Evolutionary conservation across 495 filamentous ascomycete species (phyloP), one percentile per base, ranked within the genome.

Genomic region (Penicillium pancosmium): DNA sequence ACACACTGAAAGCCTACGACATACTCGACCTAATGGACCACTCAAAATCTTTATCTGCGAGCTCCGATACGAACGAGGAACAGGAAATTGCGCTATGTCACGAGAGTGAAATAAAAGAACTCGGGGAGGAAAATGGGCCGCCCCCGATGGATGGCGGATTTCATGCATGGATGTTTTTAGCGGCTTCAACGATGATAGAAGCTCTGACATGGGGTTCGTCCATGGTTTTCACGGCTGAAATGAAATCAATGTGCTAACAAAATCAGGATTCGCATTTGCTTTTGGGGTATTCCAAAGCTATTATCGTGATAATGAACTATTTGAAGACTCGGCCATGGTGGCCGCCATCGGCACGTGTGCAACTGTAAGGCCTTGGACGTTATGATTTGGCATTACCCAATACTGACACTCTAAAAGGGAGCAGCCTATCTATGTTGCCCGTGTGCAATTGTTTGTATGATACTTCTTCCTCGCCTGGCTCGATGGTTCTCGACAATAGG

Each of bases 331-430:
- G 77, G 66, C 15, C 79, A 67, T 38, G 61, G 65, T 69, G 31
- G 74, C 67, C 0, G 78, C 83, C 8, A 76, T 78, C 6, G 86
- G 70, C 3, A 78, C 73, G 58, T 86, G 84, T 58, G 85, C 73
- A 10, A 73, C 73, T 16, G 74, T 76, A 57, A 67, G 50, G 62
- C 36, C 36, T 38, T 38, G 36, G 2, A 38, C 0, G 2, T 38
- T n/a, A 13, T 13, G 11, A 38, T 38, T 38, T 31, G 4, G 8
- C 27, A 31, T 31, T 0, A 4, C 36, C 15, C 2, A 19, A 49
- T 10, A 44, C 15, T 44, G 54, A 55, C 12, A 44, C 41, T 21
- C 11, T 4, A 11, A 12, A 2, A 69, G 64, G 67, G 67, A 8
- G 56, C 67, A 12, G 66, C 67, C 6, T 67, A 69, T 54, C 15